These are phyloP conservation scores for Skeletonema grethae DNA, from an alignment of 108 stramenopile species.

Conservation along the genomic window DNA sequence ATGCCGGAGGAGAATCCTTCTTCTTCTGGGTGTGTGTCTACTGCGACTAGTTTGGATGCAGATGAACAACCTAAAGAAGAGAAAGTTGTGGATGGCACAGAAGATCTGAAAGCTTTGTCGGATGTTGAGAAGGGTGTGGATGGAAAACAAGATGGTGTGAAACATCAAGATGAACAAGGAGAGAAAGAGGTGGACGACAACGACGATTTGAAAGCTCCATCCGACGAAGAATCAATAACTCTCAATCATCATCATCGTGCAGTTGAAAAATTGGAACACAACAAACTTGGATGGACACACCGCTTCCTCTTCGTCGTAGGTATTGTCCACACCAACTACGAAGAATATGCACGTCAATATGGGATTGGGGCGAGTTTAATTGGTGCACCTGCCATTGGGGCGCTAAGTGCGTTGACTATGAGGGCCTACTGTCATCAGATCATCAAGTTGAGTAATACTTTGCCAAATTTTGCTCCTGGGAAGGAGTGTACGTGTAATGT, in stretches of 20 bases:
- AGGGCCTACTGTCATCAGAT: conserved; percentile 87
- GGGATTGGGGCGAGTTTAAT: conserved; percentile 65
- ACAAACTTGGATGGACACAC: conserved; percentile 74
- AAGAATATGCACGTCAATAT: conserved; percentile 82
- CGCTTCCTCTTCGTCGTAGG: conserved; percentile 93
- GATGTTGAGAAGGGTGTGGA: too few species aligned
- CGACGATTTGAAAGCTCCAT: background rate
- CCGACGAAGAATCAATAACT: background rate
- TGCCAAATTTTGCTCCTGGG: conserved; percentile 67
- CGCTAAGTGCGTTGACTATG: conserved; percentile 66
- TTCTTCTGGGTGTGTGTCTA: background rate
- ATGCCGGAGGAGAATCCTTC: conserved; percentile 16
- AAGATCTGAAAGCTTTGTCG: too few species aligned
- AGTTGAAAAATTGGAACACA: conserved; percentile 12
- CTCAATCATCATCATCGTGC: background rate
- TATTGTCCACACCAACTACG: conserved; percentile 93
- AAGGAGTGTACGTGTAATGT: conserved; percentile 93
- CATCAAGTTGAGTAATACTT: conserved; percentile 75
- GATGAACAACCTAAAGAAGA: background rate
- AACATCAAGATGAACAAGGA: too few species aligned
- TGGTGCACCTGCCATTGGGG: conserved; percentile 73
- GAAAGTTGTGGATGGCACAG: background rate
- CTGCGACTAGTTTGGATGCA: background rate
- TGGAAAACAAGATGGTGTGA: too few species aligned
- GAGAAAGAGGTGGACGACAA: too few species aligned